Evolutionary conservation across 306 rosid genomes (phyloP).

Genomic region (Vigna radiata): DNA sequence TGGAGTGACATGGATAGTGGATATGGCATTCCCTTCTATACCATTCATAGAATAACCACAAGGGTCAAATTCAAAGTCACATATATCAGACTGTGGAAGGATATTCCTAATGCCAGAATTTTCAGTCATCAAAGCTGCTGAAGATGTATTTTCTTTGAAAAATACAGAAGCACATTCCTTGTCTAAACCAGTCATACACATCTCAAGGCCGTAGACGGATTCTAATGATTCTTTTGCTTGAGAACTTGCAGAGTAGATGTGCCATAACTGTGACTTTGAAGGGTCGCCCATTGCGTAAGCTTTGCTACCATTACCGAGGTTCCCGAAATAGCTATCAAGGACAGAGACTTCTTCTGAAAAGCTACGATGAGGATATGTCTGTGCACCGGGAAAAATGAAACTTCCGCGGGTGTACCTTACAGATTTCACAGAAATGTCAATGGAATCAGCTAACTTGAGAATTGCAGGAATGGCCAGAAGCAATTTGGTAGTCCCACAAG

Average conservation of each 20-base stretch:
- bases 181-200: slow-evolving; percentile 93
- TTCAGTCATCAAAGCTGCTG: slow-evolving; percentile 72
- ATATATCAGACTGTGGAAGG: slow-evolving; percentile 79
- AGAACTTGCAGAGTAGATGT: slow-evolving; percentile 80
- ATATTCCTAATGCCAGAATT: slow-evolving; percentile 82
- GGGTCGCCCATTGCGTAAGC: slow-evolving; percentile 78
- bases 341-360: slow-evolving; percentile 80
- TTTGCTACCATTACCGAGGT: slow-evolving; percentile 71
- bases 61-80: slow-evolving; percentile 93
- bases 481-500: slow-evolving; percentile 93
- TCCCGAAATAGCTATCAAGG: slow-evolving; percentile 72
- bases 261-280: slow-evolving; percentile 74
- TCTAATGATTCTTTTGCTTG: slow-evolving; percentile 41
- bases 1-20: slow-evolving; percentile 92
- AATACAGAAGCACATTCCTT: slow-evolving; percentile 78
- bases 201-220: slow-evolving; percentile 74
- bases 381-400: slow-evolving; percentile 89
- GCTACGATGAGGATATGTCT: slow-evolving; percentile 81
- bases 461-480: slow-evolving; percentile 83
- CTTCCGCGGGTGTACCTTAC: slow-evolving; percentile 89
- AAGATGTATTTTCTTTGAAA: slow-evolving; percentile 55
- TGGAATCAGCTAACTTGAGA: slow-evolving; percentile 68
- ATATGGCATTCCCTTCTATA: slow-evolving; percentile 78
- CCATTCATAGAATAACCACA: slow-evolving; percentile 98
- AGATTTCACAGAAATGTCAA: slow-evolving; percentile 74